Evolutionary conservation across 2,329 filamentous ascomycete species (phyloP), one percentile per base, ranked within the genome.

Genomic region (Drechslerella stenobrocha): DNA sequence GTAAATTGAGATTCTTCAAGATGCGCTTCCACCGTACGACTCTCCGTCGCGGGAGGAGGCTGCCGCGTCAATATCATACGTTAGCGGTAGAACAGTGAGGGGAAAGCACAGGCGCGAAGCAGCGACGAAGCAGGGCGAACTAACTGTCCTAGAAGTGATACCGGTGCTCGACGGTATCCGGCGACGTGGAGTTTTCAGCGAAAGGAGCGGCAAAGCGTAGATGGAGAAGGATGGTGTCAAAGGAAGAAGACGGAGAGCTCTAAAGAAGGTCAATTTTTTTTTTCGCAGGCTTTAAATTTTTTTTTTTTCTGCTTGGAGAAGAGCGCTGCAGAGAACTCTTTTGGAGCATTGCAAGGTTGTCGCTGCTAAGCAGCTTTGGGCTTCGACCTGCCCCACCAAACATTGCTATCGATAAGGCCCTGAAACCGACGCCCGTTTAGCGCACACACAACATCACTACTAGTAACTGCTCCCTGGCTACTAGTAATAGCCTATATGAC

Each of bases 261-360:
- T 51, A 42, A 37, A 44, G 52, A 42, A 50, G 30, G 52, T 26
- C 30, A 30, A 37, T 53, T 52, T 13, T 18, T 30, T 44, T 52
- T 28, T 52, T 47, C 20, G 20, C 37, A 30, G 57, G 58, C 50
- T 60, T 46, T 65, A 45, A 59, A 46, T 46, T 53, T 67, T 67
- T 67, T 64, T 45, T 59, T 53, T 48, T 40, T 30, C 15, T n/a
- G n/a, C n/a, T n/a, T 51, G 44, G 50, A 55, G 55, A 50, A 64
- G 58, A 69, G 61, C 61, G 52, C 61, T 48, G 61, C 61, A 53
- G 2, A 40, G 53, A 67, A 67, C 63, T 60, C 56, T 67, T 59
- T 66, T 58, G 23, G 50, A 20, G 44, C 44, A 2, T 50, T 23
- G 56, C 63, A 60, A 60, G 63, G 63, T 67, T 67, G 63, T 60